Conservation (phyloP, 495 filamentous ascomycete genomes). For the Neurospora tetrasperma region DNA sequence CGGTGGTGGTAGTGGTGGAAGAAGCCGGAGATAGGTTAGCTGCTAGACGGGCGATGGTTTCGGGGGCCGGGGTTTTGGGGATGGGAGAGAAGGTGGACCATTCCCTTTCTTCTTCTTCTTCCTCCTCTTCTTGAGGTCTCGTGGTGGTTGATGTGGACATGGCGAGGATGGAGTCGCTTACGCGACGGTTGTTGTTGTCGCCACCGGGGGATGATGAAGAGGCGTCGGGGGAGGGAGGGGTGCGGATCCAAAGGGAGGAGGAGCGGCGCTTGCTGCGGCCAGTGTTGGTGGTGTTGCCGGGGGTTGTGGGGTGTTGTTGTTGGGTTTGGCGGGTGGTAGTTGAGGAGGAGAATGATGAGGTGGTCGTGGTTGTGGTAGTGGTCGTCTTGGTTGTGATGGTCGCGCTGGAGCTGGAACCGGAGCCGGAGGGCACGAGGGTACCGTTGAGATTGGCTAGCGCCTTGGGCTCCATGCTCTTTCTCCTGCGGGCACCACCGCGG, state of each 20-base stretch:
- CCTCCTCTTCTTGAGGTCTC: slow-evolving; percentile 24
- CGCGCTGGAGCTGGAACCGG: slow-evolving; percentile 19
- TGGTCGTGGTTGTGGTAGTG: slow-evolving; percentile 16
- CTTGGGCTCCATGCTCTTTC: slow-evolving; percentile 88
- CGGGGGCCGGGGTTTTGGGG: slow-evolving; percentile 44
- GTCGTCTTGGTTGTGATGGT: slow-evolving; percentile 33
- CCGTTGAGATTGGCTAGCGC: slow-evolving; percentile 65
- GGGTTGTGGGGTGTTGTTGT: background rate
- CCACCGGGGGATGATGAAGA: background rate
- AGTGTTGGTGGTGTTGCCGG: slow-evolving; percentile 5
- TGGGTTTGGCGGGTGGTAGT: background rate
- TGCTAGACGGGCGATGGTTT: slow-evolving; percentile 33
- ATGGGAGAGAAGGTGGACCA: slow-evolving; percentile 37
- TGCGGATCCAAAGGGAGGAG: slow-evolving; percentile 41
- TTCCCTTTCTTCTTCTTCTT: slow-evolving; percentile 31
- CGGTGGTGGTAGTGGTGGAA: slow-evolving; percentile 5
- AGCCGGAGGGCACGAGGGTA: slow-evolving; percentile 41
- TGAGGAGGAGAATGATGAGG: background rate
- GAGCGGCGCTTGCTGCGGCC: slow-evolving; percentile 33
- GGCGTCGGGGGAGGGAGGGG: slow-evolving; percentile 9
- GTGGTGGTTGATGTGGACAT: background rate
- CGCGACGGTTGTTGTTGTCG: background rate
- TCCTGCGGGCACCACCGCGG: slow-evolving; percentile 63
- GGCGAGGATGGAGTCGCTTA: background rate
- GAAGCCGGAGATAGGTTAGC: slow-evolving; percentile 30